Conservation (phyloP, 805 yeast species). For the Tetrapisispora phaffii region DNA sequence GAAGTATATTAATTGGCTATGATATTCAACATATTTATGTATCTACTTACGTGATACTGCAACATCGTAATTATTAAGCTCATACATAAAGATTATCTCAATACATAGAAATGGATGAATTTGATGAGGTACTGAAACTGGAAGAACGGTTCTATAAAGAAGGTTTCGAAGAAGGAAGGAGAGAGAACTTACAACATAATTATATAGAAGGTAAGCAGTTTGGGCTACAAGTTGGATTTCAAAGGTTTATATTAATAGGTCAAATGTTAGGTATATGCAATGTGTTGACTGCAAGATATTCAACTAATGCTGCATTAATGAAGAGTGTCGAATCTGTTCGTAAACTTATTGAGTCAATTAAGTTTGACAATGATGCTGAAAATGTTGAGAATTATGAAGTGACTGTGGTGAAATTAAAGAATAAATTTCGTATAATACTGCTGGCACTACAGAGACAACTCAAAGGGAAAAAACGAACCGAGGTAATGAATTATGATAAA, state of each 20-base stretch:
- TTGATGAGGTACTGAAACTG: conserved; percentile 48
- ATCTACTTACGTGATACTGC: too few species aligned
- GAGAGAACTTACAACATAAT: conserved; percentile 50
- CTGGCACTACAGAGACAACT: conserved; percentile 22
- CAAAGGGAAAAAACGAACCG: conserved; percentile 4
- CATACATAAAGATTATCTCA: not conserved
- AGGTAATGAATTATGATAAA: conserved; percentile 27
- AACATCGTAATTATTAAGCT: too few species aligned
- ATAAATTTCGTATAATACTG: conserved; percentile 48
- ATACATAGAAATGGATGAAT: conserved; percentile 19
- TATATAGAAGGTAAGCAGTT: conserved; percentile 70
- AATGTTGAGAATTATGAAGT: conserved; percentile 50
- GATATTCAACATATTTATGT: too few species aligned
- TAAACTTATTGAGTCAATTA: conserved; percentile 25
- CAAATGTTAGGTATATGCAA: conserved; percentile 45
- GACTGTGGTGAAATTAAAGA: conserved; percentile 43
- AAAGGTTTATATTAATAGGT: conserved; percentile 60
- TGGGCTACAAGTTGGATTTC: conserved; percentile 74
- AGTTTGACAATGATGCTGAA: conserved; percentile 40
- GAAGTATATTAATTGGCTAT: too few species aligned
- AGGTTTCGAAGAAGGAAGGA: conserved; percentile 65
- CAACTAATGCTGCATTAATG: conserved; percentile 9
- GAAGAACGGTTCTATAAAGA: conserved; percentile 52
- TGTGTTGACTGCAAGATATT: conserved; percentile 29
- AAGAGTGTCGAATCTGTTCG: conserved; percentile 20